Evolutionary conservation across 169 alveolate species (phyloP).

Genomic region (Plasmodium knowlesi): DNA sequence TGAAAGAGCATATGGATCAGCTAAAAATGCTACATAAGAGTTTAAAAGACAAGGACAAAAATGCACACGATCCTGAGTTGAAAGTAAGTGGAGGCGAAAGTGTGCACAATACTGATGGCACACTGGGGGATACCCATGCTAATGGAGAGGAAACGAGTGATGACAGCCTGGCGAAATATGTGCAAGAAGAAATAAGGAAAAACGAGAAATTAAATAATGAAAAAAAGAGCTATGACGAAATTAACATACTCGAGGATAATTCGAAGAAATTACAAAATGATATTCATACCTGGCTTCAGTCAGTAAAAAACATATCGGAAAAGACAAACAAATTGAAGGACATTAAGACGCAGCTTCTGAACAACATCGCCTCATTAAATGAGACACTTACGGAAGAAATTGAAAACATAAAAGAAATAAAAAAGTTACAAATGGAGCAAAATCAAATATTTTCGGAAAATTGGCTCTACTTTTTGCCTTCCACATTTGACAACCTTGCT

Average conservation of each 20-base stretch:
- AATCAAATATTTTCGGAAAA: constrained; percentile 69
- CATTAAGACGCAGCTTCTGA: constrained; percentile 41
- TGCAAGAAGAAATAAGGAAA: constrained; percentile 14
- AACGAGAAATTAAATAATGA: constrained; percentile 14
- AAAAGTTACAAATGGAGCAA: constrained; percentile 49
- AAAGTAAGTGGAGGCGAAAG: not conserved
- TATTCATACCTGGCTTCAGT: constrained; percentile 30
- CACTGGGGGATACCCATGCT: not conserved
- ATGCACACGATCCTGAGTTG: not conserved
- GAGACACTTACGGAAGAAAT: constrained; percentile 53
- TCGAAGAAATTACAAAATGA: constrained; percentile 42
- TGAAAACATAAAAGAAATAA: constrained; percentile 63
- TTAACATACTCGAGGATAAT: constrained; percentile 22
- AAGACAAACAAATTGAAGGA: constrained; percentile 35
- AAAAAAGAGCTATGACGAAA: constrained; percentile 49
- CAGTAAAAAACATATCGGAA: constrained; percentile 52
- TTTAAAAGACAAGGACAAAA: not conserved
- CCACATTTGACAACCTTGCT: constrained; percentile 9
- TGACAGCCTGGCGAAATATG: not conserved
- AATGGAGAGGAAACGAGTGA: not conserved
- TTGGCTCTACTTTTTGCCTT: constrained; percentile 44
- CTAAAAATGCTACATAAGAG: constrained; percentile 6
- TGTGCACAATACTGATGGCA: not conserved
- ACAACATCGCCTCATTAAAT: constrained; percentile 65
- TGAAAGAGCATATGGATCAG: not conserved